Conservation (phyloP, 768 basidiomycete genomes). For the Hericium alpestre region DNA sequence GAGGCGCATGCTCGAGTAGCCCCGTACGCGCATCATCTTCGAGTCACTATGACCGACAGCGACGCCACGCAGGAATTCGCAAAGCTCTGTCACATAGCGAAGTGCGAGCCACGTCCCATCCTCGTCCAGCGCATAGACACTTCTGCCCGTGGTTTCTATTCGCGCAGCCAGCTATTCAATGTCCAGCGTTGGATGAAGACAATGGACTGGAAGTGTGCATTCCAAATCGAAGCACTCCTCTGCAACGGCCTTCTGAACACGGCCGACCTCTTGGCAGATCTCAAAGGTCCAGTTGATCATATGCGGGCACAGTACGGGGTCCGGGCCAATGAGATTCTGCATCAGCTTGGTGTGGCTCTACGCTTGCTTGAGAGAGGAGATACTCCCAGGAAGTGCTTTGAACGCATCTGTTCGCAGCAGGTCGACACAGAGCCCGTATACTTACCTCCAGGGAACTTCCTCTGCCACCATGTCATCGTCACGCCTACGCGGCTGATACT, state of each 20-base stretch:
- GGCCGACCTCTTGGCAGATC: constrained; percentile 33
- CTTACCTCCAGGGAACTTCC: constrained; percentile 34
- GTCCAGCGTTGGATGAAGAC: constrained; percentile 34
- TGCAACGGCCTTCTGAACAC: constrained; percentile 58
- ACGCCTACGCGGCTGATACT: constrained; percentile 66
- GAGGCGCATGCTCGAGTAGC: constrained; percentile 48
- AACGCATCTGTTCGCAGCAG: constrained; percentile 22
- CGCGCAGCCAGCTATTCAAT: constrained; percentile 31
- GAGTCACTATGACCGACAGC: constrained; percentile 45
- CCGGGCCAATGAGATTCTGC: constrained; percentile 40
- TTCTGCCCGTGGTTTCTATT: constrained; percentile 39
- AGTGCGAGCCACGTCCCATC: constrained; percentile 23
- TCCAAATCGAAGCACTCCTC: constrained; percentile 66
- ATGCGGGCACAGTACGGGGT: constrained; percentile 25
- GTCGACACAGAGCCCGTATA: constrained; percentile 10
- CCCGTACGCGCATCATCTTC: constrained; percentile 63
- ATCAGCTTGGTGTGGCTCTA: constrained; percentile 41
- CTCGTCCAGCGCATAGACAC: constrained; percentile 35
- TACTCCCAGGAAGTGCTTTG: constrained; percentile 35
- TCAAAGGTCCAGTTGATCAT: constrained; percentile 34
- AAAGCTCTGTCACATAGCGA: constrained; percentile 41
- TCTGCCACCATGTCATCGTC: constrained; percentile 67
- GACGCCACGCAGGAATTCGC: constrained; percentile 41
- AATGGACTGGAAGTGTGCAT: constrained; percentile 58
- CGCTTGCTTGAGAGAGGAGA: constrained; percentile 32